Percentiles rank a stretch among this genome's conserved stretches.
Conservation (phyloP, 1,139 yeast genomes). For the Hansenula lynferdii region DNA sequence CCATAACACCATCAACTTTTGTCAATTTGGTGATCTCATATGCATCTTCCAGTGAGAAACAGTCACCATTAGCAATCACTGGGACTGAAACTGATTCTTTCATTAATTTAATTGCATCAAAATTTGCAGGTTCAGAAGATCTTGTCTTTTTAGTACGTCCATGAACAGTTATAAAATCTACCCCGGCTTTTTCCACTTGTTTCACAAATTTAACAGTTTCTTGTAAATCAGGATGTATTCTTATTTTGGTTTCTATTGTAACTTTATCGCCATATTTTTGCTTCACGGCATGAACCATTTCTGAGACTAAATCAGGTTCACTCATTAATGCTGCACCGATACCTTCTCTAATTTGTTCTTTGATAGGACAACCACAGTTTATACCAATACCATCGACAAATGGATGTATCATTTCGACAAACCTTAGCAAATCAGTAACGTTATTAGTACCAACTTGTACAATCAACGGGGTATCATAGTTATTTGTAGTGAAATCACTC, state of each 20-base stretch:
- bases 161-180: constrained; percentile 90
- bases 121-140: constrained; percentile 75
- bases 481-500: constrained; percentile 81
- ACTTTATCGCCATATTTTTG: constrained; percentile 61
- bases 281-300: constrained; percentile 83
- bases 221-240: constrained; percentile 72
- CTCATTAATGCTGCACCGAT: constrained; percentile 95
- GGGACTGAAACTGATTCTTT: constrained; percentile 63
- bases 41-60: constrained; percentile 65
- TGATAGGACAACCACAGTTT: constrained; percentile 97
- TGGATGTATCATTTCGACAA: constrained; percentile 86
- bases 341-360: constrained; percentile 92
- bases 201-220: constrained; percentile 73
- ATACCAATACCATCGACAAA: constrained; percentile 91
- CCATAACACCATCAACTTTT: constrained; percentile 90
- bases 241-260: constrained; percentile 83
- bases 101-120: constrained; percentile 72
- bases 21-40: constrained; percentile 55
- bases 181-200: constrained; percentile 79
- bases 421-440: constrained; percentile 74
- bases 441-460: constrained; percentile 93
- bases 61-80: constrained; percentile 95
- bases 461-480: constrained; percentile 61
- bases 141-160: constrained; percentile 86
- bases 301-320: constrained; percentile 73